phyloP scores from a whole-genome alignment of 2,329 filamentous ascomycete species.

The Diaporthe helianthi region DNA sequence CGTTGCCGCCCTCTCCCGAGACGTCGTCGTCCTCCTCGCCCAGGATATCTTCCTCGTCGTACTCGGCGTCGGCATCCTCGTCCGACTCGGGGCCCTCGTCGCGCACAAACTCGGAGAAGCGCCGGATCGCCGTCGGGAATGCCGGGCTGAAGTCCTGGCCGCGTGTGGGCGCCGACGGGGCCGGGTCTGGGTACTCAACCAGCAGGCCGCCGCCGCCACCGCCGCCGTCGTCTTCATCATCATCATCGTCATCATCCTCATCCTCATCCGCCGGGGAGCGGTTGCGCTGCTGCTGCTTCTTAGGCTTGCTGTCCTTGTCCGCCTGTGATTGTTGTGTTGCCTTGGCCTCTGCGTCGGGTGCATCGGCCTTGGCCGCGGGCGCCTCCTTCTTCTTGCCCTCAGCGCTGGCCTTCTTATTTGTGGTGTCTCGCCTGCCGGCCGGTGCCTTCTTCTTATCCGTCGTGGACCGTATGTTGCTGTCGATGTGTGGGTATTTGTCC shows the following conservation, averaged over 20 bases:
- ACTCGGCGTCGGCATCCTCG: conserved; percentile 54
- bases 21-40: conserved; percentile 51
- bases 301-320: conserved; percentile 43
- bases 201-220: conserved; percentile 63
- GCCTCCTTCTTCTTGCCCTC: conserved; percentile 22
- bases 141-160: conserved; percentile 55
- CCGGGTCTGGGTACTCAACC: conserved; percentile 66
- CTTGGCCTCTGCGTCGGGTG: conserved; percentile 35
- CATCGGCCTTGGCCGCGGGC: conserved; percentile 37
- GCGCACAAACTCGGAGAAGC: conserved; percentile 60
- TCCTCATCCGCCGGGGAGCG: conserved; percentile 28
- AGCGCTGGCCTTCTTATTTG: conserved; percentile 21
- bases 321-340: conserved; percentile 33
- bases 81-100: conserved; percentile 51
- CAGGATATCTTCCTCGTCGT: conserved; percentile 46
- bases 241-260: conserved; percentile 47
- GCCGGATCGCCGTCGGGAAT: conserved; percentile 52
- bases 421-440: conserved; percentile 37
- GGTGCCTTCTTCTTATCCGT: conserved; percentile 40
- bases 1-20: conserved; percentile 45
- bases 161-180: conserved; percentile 40
- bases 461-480: conserved; percentile 42
- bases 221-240: conserved; percentile 47
- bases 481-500: conserved; percentile 72
- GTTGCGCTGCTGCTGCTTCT: conserved; percentile 29